phyloP scores from a whole-genome alignment of 2,329 filamentous ascomycete genomes.

The Alternaria dauci region DNA sequence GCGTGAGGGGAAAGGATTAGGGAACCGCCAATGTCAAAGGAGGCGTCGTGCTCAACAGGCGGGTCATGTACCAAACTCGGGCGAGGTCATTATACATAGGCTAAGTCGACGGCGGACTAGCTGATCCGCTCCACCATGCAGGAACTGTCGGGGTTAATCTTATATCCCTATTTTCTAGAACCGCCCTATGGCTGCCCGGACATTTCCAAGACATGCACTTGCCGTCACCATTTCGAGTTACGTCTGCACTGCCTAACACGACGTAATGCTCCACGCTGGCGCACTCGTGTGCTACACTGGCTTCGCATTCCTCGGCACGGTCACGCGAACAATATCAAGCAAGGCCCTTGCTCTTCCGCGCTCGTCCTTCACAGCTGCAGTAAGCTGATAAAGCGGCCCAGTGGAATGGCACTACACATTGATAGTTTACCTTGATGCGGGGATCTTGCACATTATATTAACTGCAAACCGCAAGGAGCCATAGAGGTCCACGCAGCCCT shows the following conservation, averaged over 20 bases:
- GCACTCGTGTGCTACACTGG: neutral
- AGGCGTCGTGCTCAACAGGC: constrained; percentile 15
- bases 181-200: constrained; percentile 23
- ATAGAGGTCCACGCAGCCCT: neutral
- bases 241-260: neutral
- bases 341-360: constrained; percentile 6
- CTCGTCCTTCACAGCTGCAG: neutral
- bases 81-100: constrained; percentile 24
- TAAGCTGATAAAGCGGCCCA: neutral
- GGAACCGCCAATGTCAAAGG: constrained; percentile 15
- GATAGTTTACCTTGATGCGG: neutral
- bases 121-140: constrained; percentile 24
- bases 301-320: neutral
- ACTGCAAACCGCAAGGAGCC: neutral
- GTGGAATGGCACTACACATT: neutral
- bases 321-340: constrained; percentile 19
- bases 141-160: constrained; percentile 20
- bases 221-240: constrained; percentile 10
- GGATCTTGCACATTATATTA: neutral
- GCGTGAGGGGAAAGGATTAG: neutral
- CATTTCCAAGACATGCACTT: constrained; percentile 19
- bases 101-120: constrained; percentile 20
- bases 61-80: constrained; percentile 12
- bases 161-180: constrained; percentile 23
- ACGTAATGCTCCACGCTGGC: neutral